Conservation (phyloP, 805 yeast species). For the Metschnikowia dekortorum region DNA sequence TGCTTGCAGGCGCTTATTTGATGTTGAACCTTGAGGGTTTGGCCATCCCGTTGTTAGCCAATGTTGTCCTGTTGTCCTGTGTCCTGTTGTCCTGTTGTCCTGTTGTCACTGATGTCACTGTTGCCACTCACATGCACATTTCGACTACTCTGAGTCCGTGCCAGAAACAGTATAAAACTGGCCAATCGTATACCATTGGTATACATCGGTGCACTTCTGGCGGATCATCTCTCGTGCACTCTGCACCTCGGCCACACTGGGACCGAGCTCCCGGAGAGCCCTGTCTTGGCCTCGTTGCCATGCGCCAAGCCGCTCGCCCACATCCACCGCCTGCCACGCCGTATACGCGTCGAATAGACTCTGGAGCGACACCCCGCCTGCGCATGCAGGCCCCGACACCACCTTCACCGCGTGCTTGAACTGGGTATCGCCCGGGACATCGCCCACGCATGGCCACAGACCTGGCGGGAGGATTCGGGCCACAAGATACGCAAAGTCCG, state of each 20-base stretch:
- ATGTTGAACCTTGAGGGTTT: too few species aligned
- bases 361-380: not conserved
- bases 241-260: constrained; percentile 4
- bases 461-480: constrained; percentile 5
- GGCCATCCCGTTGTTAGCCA: too few species aligned
- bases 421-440: constrained; percentile 4
- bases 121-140: too few species aligned
- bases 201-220: not conserved
- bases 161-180: not conserved
- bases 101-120: too few species aligned
- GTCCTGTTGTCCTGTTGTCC: too few species aligned
- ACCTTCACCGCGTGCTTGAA: not conserved
- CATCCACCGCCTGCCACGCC: constrained; percentile 3
- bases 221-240: not conserved
- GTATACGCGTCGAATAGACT: not conserved
- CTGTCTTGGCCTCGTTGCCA: constrained; percentile 5
- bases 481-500: constrained; percentile 4
- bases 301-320: not conserved
- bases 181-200: not conserved
- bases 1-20: too few species aligned
- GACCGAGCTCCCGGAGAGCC: constrained; percentile 3
- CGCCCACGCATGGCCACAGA: constrained; percentile 9
- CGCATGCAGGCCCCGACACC: not conserved
- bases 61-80: too few species aligned
- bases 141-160: too few species aligned